Evolutionary conservation across 257 asterid species (phyloP).

Genomic region (Thymus mandschuricus): DNA sequence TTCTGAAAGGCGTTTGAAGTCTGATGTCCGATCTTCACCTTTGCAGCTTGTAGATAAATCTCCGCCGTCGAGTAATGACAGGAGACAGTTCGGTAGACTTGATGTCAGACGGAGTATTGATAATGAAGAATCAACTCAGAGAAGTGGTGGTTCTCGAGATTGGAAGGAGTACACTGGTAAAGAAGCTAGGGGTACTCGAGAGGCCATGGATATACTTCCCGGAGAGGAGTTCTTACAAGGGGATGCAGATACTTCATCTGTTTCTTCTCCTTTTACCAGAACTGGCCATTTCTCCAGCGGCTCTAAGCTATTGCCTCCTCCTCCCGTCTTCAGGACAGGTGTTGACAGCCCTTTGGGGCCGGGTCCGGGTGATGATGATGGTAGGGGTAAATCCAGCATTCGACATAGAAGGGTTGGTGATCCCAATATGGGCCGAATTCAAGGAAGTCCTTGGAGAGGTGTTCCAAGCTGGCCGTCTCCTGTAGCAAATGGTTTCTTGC

Average conservation of each 20-base stretch:
- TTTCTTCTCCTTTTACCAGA: conserved; percentile 81
- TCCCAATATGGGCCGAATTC: conserved; percentile 76
- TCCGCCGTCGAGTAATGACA: conserved; percentile 67
- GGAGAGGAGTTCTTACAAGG: conserved; percentile 69
- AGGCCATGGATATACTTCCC: conserved; percentile 53
- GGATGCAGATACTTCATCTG: conserved; percentile 64
- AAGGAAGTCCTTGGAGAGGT: conserved; percentile 89
- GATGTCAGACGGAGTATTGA: conserved; percentile 70
- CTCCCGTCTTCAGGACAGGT: conserved; percentile 61
- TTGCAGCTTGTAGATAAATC: conserved; percentile 67
- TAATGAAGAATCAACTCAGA: conserved; percentile 71
- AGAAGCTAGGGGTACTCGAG: conserved; percentile 73
- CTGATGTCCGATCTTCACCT: conserved; percentile 71
- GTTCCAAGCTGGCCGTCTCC: conserved; percentile 94
- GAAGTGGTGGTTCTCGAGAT: conserved; percentile 78
- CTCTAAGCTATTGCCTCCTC: conserved; percentile 72
- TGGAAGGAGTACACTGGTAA: conserved; percentile 56
- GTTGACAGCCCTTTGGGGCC: conserved; percentile 63
- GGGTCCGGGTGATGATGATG: conserved; percentile 76
- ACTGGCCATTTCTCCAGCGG: conserved; percentile 58
- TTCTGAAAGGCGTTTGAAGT: conserved; percentile 70
- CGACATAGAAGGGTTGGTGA: conserved; percentile 82
- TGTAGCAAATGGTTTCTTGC: conserved; percentile 88
- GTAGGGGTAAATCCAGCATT: conserved; percentile 66
- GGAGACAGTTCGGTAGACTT: conserved; percentile 61